Evolutionary conservation across 2,329 filamentous ascomycete genomes (phyloP).

Genomic region (Penicillium psychrosexuale): DNA sequence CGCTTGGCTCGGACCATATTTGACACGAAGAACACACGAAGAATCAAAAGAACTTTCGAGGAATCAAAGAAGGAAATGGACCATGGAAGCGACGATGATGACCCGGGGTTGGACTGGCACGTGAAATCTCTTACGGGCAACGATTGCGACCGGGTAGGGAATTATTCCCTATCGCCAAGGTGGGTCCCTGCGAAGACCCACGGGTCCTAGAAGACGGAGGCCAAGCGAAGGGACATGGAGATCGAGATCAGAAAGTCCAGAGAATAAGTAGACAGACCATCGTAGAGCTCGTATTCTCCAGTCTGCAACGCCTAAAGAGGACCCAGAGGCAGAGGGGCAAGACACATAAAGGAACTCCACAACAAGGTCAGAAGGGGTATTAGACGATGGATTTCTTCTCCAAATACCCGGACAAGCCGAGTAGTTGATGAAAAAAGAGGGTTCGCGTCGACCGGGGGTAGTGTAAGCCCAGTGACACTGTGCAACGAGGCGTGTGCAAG

Average conservation of each 20-base stretch:
- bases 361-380: no score
- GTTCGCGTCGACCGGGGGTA: slow-evolving; percentile 67
- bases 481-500: slow-evolving; percentile 65
- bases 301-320: not conserved
- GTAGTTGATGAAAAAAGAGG: slow-evolving; percentile 54
- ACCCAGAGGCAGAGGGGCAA: not conserved
- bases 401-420: slow-evolving; percentile 52
- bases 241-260: not conserved
- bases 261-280: not conserved
- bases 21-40: not conserved
- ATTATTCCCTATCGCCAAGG: not conserved
- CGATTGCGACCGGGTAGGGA: not conserved
- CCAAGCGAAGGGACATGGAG: not conserved
- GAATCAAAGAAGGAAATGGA: not conserved
- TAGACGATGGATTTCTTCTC: slow-evolving; percentile 49
- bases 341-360: not conserved
- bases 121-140: not conserved
- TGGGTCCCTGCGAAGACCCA: not conserved
- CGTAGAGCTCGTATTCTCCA: no score
- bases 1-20: slow-evolving; percentile 36
- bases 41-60: not conserved
- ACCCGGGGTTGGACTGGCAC: not conserved
- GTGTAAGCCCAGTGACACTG: slow-evolving; percentile 73
- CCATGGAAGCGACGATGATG: not conserved
- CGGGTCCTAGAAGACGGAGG: not conserved